Conservation (phyloP, 2,329 filamentous ascomycete species). For the Fusarium pilosicola region DNA sequence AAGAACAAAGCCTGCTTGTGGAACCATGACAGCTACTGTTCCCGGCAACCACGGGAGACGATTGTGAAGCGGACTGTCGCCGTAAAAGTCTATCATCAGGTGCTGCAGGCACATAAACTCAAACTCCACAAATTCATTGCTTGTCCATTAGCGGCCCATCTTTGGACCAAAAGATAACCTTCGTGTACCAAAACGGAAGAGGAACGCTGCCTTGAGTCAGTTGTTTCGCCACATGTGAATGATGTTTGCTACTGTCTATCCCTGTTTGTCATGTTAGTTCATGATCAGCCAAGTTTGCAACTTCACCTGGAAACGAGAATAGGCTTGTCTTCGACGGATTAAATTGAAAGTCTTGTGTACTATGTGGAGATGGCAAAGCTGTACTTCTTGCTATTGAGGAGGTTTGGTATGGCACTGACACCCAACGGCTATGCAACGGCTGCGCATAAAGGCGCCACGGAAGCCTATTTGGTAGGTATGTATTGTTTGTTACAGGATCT, state of each 20-base stretch:
- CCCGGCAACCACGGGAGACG: background rate
- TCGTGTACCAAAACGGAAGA: slow-evolving; percentile 8
- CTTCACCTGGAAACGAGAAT: background rate
- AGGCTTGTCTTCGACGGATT: background rate
- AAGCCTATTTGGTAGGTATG: background rate
- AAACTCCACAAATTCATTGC: slow-evolving; percentile 12
- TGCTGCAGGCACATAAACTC: slow-evolving; percentile 21
- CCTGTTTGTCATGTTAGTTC: background rate
- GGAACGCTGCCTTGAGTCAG: slow-evolving; percentile 16
- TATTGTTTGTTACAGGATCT: background rate
- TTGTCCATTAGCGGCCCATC: slow-evolving; percentile 5
- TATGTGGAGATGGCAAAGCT: background rate
- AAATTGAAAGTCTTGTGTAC: background rate
- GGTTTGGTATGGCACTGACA: background rate
- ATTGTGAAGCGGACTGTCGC: background rate
- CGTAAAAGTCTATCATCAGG: slow-evolving; percentile 3
- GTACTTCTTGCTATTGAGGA: background rate
- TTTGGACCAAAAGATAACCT: slow-evolving; percentile 4
- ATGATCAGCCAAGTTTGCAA: background rate
- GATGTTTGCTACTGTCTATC: background rate
- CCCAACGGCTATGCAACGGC: background rate
- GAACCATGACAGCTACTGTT: background rate
- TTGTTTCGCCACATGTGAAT: slow-evolving; percentile 8
- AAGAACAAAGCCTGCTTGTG: slow-evolving; percentile 6
- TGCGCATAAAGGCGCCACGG: background rate